Evolutionary conservation across 2,329 filamentous ascomycete species (phyloP).

Genomic region (Microcyclospora pomicola): DNA sequence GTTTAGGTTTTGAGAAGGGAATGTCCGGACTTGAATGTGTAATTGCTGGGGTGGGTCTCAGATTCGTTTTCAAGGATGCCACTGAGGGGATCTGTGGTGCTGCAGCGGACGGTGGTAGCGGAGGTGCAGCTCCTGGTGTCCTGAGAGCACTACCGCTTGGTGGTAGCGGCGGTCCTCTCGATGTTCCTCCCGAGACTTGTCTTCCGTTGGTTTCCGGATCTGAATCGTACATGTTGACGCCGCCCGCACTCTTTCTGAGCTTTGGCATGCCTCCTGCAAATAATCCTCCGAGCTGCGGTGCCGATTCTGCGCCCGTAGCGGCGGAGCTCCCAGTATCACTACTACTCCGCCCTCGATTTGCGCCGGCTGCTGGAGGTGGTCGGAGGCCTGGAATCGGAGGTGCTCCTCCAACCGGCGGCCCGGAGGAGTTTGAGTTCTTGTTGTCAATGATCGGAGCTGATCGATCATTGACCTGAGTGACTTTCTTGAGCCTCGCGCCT

Average conservation of each 20-base stretch:
- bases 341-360: conserved; percentile 63
- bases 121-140: conserved; percentile 33
- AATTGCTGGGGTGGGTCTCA: conserved; percentile 48
- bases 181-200: conserved; percentile 39
- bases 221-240: conserved; percentile 47
- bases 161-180: conserved; percentile 22
- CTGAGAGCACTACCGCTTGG: conserved; percentile 26
- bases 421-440: conserved; percentile 36
- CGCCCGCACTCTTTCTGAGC: conserved; percentile 64
- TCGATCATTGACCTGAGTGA: conserved; percentile 73
- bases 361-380: conserved; percentile 49
- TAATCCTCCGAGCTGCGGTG: conserved; percentile 72
- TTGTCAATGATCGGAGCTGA: conserved; percentile 62
- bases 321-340: conserved; percentile 49
- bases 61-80: conserved; percentile 32
- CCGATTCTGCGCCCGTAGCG: conserved; percentile 41
- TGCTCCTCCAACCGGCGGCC: conserved; percentile 55
- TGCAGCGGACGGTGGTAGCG: conserved; percentile 37
- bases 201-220: conserved; percentile 53
- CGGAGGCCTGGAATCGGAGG: conserved; percentile 68
- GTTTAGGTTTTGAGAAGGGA: conserved; percentile 42
- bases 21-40: conserved; percentile 41
- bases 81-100: conserved; percentile 35
- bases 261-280: conserved; percentile 96
- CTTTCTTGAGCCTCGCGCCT: conserved; percentile 66